Evolutionary conservation across 2,329 filamentous ascomycete genomes (phyloP).

Genomic region (Dothistroma septosporum): DNA sequence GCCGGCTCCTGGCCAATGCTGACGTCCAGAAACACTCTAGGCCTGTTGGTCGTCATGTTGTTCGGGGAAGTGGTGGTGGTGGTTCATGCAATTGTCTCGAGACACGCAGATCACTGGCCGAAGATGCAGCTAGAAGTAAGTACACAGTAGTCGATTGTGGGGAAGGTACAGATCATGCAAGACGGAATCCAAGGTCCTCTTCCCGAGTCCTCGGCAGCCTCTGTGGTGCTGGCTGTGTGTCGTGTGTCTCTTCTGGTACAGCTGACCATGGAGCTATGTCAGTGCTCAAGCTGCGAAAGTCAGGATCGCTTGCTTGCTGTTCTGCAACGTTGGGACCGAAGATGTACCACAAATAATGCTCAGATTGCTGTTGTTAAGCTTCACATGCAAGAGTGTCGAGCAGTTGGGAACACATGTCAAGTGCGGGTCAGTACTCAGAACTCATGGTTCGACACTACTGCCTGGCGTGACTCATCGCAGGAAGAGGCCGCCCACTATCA

Average conservation of each 20-base stretch:
- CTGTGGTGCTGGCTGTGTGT: not conserved
- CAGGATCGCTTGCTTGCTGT: not conserved
- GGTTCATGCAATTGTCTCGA: not conserved
- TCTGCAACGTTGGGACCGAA: not conserved
- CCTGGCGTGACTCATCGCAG: not conserved
- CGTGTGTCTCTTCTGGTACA: not conserved
- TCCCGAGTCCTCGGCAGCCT: not conserved
- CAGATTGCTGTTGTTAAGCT: not conserved
- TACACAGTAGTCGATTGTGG: not conserved
- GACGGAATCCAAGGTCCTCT: not conserved
- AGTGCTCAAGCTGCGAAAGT: not conserved
- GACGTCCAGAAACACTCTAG: constrained; percentile 43
- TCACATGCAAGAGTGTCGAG: not conserved
- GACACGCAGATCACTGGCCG: not conserved
- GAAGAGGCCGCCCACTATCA: not conserved
- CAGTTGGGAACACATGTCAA: not conserved
- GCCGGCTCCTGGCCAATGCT: constrained; percentile 39
- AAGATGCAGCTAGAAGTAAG: not conserved
- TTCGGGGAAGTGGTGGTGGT: not conserved
- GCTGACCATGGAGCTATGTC: not conserved
- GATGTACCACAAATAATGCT: not conserved
- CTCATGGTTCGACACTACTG: not conserved
- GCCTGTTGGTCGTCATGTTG: constrained; percentile 22
- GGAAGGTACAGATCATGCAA: not conserved
- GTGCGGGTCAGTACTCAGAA: not conserved